Conservation (phyloP, 2,329 filamentous ascomycete genomes). For the Pseudopyricularia javanii region DNA sequence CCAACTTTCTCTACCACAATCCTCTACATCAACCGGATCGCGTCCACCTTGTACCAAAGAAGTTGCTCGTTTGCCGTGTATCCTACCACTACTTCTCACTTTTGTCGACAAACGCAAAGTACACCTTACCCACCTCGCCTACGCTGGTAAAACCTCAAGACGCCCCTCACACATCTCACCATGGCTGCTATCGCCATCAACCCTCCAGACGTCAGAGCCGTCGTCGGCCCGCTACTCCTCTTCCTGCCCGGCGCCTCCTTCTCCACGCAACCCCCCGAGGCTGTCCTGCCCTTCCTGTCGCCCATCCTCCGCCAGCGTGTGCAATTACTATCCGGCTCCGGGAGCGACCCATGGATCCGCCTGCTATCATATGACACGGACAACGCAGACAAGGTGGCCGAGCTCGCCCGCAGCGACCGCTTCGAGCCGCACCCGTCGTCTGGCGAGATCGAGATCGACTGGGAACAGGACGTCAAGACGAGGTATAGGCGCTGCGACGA, state of each 20-base stretch:
- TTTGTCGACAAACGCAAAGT: too few species aligned
- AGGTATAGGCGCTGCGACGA: constrained; percentile 58
- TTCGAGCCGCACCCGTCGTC: constrained; percentile 73
- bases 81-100: too few species aligned
- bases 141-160: too few species aligned
- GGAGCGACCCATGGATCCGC: constrained; percentile 56
- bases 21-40: too few species aligned
- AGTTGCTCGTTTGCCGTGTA: too few species aligned
- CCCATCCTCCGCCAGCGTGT: constrained; percentile 56
- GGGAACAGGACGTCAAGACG: constrained; percentile 47
- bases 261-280: constrained; percentile 42
- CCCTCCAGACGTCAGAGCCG: constrained; percentile 31
- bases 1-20: too few species aligned
- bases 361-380: constrained; percentile 57
- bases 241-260: constrained; percentile 46
- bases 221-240: constrained; percentile 45
- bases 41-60: too few species aligned
- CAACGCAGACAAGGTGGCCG: constrained; percentile 43
- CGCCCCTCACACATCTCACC: background rate
- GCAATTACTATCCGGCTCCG: constrained; percentile 46
- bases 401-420: constrained; percentile 46
- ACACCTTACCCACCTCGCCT: too few species aligned
- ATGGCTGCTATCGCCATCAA: constrained; percentile 15
- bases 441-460: constrained; percentile 66
- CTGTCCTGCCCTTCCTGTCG: constrained; percentile 47